Evolutionary conservation across 228 moss, liverwort and hornwort genomes (phyloP).

Genomic region (Sphagnum magellanicum): DNA sequence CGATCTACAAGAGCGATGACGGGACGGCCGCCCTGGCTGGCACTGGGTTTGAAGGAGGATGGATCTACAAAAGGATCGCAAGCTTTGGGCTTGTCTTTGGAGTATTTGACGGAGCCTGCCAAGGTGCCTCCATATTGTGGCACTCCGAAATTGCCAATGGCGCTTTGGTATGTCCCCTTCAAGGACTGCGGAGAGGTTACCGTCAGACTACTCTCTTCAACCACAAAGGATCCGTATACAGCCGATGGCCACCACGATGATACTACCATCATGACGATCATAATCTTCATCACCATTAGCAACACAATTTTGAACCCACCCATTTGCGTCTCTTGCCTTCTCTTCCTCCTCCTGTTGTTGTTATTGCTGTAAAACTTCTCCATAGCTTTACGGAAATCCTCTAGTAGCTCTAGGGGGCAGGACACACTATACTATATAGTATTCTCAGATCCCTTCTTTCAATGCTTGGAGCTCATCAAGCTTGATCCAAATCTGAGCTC

Average conservation of each 20-base stretch:
- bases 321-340: no score
- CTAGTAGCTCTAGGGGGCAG: no score
- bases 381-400: no score
- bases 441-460: no score
- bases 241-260: conserved; percentile 2
- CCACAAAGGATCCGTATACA: conserved; percentile 31
- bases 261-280: neutral
- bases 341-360: no score
- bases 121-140: conserved; percentile 87
- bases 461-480: no score
- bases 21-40: conserved; percentile 25
- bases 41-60: conserved; percentile 6
- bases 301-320: no score
- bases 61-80: conserved; percentile 33
- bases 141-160: conserved; percentile 89
- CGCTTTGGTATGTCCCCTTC: conserved; percentile 51
- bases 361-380: no score
- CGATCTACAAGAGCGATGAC: conserved; percentile 47
- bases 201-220: conserved; percentile 63
- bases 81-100: conserved; percentile 33
- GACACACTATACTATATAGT: no score
- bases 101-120: conserved; percentile 43
- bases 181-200: conserved; percentile 50
- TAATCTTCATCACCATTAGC: neutral
- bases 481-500: no score